Base-by-base conservation (phyloP, 192 early-diverging fungal genomes). In the Backusella macrospora region DNA sequence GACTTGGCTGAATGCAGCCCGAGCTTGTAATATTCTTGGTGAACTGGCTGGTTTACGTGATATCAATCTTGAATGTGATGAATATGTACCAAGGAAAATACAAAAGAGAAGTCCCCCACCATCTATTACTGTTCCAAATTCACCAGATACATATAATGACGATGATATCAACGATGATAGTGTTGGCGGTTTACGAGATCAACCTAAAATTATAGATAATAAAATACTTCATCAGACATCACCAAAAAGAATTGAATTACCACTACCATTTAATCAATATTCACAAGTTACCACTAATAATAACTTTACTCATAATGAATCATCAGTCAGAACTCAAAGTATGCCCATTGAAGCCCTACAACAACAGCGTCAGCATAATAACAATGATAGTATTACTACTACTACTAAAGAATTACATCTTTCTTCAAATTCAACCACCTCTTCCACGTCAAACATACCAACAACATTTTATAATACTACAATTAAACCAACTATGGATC, bases 21-120 rank as follows among this genome's bases (percentile, higher is more conserved):
- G 78, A 29, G 68, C 55, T 46, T 73, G 71, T 55, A 73, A 80
- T 21, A 80, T 80, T 16, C 44, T 80, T 39, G 78, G 78, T 23
- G 74, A 75, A 48, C 34, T 80, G 13, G 78, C 74, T 16, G 74
- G 74, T 15, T 68, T 76, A n/a, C 49, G 71, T 39, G 72, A 76
- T 49, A 76, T 76, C 70, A 76, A 76, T 37, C 37, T 81, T 14
- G 79, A 71, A 37, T 74, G 64, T 40, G 73, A 74, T 15, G 52
- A 72, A 15, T 70, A 74, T 49, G 70, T 52, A 0, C 63, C 64
- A 15, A 62, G 46, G 45, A 63, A 65, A n/a, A 14, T 38, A 29
- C 48, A n/a, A 14, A 64, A 47, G 8, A 21, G 62, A 4, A 42
- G 52, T 21, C 78, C 78, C 0, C 78, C 72, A 42, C 73, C 73